Evolutionary conservation across 176 grass and related monocot species (phyloP), one percentile per base, ranked within the genome.

Genomic region (Cymbopogon citratus): DNA sequence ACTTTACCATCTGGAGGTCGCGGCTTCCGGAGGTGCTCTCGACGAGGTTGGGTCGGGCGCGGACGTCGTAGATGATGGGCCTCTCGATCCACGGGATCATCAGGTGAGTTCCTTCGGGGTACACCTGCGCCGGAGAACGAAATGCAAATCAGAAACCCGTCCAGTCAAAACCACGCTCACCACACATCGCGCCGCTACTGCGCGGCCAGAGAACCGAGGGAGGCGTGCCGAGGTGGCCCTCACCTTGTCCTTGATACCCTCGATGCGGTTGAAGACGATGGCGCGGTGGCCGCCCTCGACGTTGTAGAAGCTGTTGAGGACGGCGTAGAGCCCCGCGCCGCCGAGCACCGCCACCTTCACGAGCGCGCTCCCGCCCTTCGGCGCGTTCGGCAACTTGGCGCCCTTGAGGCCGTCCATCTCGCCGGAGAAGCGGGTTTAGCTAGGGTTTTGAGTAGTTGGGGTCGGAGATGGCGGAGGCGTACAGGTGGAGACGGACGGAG

Each of bases 1-100:
- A 24, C 14, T 52, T 88, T 88, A 97, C 94, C 91, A 92, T 97
- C 78, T 97, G 94, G 25, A 97, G 91, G 81, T 97, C 91, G 24
- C 76, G 85, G 59, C 94, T 93, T 27, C 91, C 94, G 33, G 94
- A 91, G 76, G 94, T 97, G 83, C 91, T 97, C 85, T 97, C 89
- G 12, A 94, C 84, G 74, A 97, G 86, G 90, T 91, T 90, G 66
- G 94, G 94, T 79, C 86, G 87, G 63, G 94, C 91, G 21, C 94
- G 94, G 60, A 97, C 91, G 64, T 97, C 91, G 81, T 93, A 97
- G 85, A 97, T 93, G 60, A 97, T 93, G 14, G 94, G 91, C 80
- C 94, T 97, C 75, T 97, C 94, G 61, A 97, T 86, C 89, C 79
- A 88, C 2, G 94, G 94, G 78, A 97, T 87, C 16, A 93, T 84